Evolutionary conservation across 495 filamentous ascomycete genomes (phyloP).

Genomic region (Lophiotrema nucula): DNA sequence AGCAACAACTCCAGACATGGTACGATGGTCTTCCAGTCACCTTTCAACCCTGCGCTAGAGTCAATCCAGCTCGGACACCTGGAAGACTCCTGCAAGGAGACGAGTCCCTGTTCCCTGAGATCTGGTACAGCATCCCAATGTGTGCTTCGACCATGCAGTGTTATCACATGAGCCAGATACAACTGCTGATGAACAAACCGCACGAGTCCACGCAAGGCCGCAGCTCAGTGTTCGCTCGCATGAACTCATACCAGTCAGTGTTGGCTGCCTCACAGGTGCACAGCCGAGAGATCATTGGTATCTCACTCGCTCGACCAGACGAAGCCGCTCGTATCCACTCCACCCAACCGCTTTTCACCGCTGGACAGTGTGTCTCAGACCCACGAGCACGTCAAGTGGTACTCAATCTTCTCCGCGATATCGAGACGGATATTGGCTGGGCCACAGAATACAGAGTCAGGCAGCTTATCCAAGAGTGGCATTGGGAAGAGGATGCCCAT

Average conservation of each 20-base stretch:
- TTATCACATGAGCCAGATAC: conserved; percentile 64
- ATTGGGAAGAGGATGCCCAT: conserved; percentile 43
- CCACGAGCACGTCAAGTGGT: conserved; percentile 51
- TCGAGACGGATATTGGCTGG: conserved; percentile 62
- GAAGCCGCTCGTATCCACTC: conserved; percentile 57
- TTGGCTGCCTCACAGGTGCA: conserved; percentile 55
- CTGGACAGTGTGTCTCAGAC: conserved; percentile 58
- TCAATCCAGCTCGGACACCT: conserved; percentile 15
- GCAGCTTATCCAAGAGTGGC: conserved; percentile 58
- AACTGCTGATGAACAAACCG: conserved; percentile 62
- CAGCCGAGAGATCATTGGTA: conserved; percentile 46
- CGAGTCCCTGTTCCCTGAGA: conserved; percentile 52
- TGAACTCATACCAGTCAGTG: conserved; percentile 55
- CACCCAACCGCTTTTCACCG: conserved; percentile 62
- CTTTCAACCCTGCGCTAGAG: conserved; percentile 54
- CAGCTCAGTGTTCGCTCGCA: conserved; percentile 51
- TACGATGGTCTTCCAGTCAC: conserved; percentile 57
- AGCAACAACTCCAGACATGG: conserved; percentile 58
- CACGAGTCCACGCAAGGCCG: conserved; percentile 54
- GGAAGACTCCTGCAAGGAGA: conserved; percentile 28
- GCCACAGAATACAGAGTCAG: conserved; percentile 61
- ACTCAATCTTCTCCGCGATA: conserved; percentile 53
- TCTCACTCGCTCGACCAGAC: conserved; percentile 55
- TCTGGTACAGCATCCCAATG: conserved; percentile 64
- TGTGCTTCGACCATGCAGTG: conserved; percentile 64